Conservation (phyloP, 306 rosid genomes). For the Astragalus glycyphyllos region DNA sequence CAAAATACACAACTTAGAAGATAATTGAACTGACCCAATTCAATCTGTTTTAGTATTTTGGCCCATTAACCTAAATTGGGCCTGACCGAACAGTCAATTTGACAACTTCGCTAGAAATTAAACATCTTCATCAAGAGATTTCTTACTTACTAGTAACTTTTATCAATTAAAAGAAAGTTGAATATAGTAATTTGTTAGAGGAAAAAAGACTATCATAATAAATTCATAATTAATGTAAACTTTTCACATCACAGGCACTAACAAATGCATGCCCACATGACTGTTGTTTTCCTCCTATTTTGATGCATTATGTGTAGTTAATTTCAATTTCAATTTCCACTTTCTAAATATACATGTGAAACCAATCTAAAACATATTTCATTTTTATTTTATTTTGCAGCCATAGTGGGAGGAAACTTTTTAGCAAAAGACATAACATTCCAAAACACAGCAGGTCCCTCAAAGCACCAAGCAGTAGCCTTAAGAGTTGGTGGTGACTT, state of each 20-base stretch:
- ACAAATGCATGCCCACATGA: neutral
- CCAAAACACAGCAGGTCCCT: constrained; percentile 89
- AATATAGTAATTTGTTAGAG: neutral
- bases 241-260: constrained; percentile 3
- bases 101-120: neutral
- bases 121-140: neutral
- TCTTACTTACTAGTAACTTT: neutral
- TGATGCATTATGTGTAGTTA: neutral
- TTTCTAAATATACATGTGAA: neutral
- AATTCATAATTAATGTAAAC: neutral
- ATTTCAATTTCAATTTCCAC: neutral
- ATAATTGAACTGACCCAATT: too few species aligned
- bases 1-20: too few species aligned
- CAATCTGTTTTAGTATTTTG: too few species aligned
- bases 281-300: neutral
- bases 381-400: constrained; percentile 48
- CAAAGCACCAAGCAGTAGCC: constrained; percentile 97
- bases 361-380: neutral
- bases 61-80: too few species aligned
- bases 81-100: too few species aligned
- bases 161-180: neutral
- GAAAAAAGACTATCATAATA: neutral
- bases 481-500: constrained; percentile 85
- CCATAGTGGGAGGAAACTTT: constrained; percentile 72
- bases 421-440: constrained; percentile 77